A percentile compares a stretch with the other conserved stretches of the same genome.
phyloP scores from a whole-genome alignment of 2,329 filamentous ascomycete species.

The Diplodia intermedia region DNA sequence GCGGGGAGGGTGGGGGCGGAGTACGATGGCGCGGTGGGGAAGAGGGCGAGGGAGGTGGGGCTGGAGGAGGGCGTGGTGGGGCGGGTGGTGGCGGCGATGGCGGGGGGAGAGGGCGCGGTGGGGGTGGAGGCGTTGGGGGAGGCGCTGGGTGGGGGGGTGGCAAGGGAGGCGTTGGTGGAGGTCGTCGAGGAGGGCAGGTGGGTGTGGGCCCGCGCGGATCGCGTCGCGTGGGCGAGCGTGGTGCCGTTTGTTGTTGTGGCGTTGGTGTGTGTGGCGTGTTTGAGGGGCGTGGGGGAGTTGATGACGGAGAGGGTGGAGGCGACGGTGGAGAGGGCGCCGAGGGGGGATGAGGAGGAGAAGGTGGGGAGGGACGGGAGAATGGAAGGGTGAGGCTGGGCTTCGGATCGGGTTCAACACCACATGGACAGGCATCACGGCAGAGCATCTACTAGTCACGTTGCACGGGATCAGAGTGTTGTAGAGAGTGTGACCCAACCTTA shows the following conservation, averaged over 20 bases:
- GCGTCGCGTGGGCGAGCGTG: slow-evolving; percentile 44
- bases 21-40: slow-evolving; percentile 33
- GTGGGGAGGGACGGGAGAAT: slow-evolving; percentile 7
- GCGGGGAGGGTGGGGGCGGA: slow-evolving; percentile 39
- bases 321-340: slow-evolving; percentile 39
- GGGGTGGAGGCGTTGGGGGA: slow-evolving; percentile 30
- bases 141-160: slow-evolving; percentile 35
- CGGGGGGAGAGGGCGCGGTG: slow-evolving; percentile 34
- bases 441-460: background rate
- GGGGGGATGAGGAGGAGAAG: slow-evolving; percentile 35
- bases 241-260: slow-evolving; percentile 44
- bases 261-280: slow-evolving; percentile 38
- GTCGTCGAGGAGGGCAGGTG: slow-evolving; percentile 42
- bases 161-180: slow-evolving; percentile 36
- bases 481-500: background rate
- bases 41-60: background rate
- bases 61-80: slow-evolving; percentile 33
- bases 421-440: background rate
- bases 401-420: too few relatives aligned
- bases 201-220: slow-evolving; percentile 42
- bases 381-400: background rate
- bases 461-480: background rate
- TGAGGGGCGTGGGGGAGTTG: slow-evolving; percentile 42
- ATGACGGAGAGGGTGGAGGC: slow-evolving; percentile 46
- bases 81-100: slow-evolving; percentile 38